Base-by-base conservation (phyloP, 2,329 filamentous ascomycete genomes). In the Colletotrichum noveboracense region DNA sequence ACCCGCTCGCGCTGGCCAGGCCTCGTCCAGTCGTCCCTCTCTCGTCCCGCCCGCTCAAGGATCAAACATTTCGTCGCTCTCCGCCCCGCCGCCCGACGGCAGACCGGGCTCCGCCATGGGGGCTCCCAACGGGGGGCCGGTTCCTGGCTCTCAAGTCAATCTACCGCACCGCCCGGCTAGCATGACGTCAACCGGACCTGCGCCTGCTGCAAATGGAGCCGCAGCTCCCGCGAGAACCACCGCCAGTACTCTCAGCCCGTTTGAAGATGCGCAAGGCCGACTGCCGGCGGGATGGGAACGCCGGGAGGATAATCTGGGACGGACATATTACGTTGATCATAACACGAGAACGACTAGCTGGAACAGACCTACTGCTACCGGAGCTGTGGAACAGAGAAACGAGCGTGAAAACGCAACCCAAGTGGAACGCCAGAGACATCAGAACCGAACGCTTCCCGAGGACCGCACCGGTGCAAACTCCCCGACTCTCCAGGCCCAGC, bases 281-380 rank as follows among this genome's bases (percentile, higher is more conserved):
- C 86, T 99, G 70, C 97, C 97, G 38, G 93, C 94, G 66, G 97
- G 97, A 38, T 99, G 97, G 96, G 97, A 99, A 86, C 93, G 97
- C 71, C 92, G 97, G 72, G 96, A 98, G 84, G 97, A 99, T 83
- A 97, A 98, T 80, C 86, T 98, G 58, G 96, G 97, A 68, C 92
- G 97, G 81, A 98, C 96, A 26, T 99, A 99, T 83, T 99, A 98
- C 83, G 97, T 99, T 68, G 97, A 99, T 82, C 97, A 98, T 84
- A 98, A 98, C 84, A 98, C 96, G 8, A 91, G 97, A 80, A 96
- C 97, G 71, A 99, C 97, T 1, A 98, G 96, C 80, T 99, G 97
- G 97, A 96, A 95, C 80, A 90, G 97, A 75, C 97, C 97, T 9
- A 94, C 95, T 52, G 93, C 93, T 76, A 94, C 93, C 80, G 96